Evolutionary conservation across 78 protist genomes (phyloP).

Genomic region (Mastigamoeba balamuthi): DNA sequence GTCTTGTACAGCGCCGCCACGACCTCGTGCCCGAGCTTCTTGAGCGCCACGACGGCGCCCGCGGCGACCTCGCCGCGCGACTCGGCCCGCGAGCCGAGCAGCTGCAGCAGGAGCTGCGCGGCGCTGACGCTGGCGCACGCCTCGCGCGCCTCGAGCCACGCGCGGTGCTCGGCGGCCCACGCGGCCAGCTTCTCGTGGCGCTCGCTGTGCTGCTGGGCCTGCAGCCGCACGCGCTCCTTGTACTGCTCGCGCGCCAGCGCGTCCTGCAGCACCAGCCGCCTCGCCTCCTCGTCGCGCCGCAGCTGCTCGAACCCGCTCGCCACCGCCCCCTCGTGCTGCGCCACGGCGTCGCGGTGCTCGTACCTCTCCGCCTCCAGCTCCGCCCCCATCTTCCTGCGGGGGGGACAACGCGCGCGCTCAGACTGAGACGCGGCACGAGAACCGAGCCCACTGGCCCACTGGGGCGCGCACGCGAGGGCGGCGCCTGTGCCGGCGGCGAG

Average conservation of each 20-base stretch:
- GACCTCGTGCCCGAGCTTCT: not conserved
- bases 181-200: not conserved
- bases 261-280: not conserved
- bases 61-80: no score
- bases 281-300: not conserved
- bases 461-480: no score
- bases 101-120: no score
- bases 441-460: no score
- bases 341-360: not conserved
- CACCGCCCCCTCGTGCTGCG: not conserved
- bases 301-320: not conserved
- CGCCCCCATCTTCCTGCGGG: not conserved
- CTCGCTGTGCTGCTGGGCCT: not conserved
- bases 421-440: no score
- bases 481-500: no score
- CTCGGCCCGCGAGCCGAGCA: no score
- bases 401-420: not conserved
- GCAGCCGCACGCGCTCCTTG: not conserved
- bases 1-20: not conserved
- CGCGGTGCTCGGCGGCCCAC: not conserved
- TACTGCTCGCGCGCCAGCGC: not conserved
- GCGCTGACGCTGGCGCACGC: not conserved
- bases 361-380: not conserved
- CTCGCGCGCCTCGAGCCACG: not conserved
- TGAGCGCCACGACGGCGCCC: not conserved